Evolutionary conservation across 225 moss, liverwort and hornwort species (phyloP).

Genomic region (Pseudoscleropodium purum): DNA sequence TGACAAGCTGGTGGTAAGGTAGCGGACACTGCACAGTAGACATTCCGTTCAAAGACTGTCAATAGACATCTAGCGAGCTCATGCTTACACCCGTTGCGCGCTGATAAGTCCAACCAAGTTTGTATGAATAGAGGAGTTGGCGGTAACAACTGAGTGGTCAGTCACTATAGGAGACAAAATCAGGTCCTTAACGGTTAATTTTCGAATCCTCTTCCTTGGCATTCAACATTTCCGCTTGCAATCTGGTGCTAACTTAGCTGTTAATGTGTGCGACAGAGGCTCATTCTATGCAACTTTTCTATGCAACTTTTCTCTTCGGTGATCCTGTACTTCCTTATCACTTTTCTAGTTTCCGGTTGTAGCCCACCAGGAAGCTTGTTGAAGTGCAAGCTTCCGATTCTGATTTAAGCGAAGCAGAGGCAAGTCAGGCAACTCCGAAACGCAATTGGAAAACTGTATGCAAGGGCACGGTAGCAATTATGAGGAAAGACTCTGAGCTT

Average conservation of each 20-base stretch:
- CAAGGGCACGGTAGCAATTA: too few relatives aligned
- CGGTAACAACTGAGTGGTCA: neutral
- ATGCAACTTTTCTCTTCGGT: neutral
- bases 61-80: neutral
- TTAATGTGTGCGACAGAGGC: neutral
- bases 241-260: neutral
- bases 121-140: neutral
- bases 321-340: neutral
- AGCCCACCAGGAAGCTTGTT: neutral
- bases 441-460: too few relatives aligned
- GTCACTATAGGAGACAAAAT: neutral
- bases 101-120: neutral
- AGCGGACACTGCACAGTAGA: neutral
- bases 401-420: too few relatives aligned
- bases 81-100: neutral
- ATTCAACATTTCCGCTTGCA: neutral
- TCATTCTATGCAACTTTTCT: neutral
- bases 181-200: neutral
- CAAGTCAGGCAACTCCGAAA: too few relatives aligned
- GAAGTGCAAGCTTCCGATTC: too few relatives aligned
- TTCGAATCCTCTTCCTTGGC: neutral
- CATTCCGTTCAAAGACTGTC: neutral
- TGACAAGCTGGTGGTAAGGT: neutral
- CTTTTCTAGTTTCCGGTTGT: neutral
- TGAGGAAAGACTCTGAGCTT: too few relatives aligned